These are phyloP conservation scores for Pseudocercospora eumusae DNA, from an alignment of 2,329 filamentous ascomycete genomes.

Conservation along the genomic window DNA sequence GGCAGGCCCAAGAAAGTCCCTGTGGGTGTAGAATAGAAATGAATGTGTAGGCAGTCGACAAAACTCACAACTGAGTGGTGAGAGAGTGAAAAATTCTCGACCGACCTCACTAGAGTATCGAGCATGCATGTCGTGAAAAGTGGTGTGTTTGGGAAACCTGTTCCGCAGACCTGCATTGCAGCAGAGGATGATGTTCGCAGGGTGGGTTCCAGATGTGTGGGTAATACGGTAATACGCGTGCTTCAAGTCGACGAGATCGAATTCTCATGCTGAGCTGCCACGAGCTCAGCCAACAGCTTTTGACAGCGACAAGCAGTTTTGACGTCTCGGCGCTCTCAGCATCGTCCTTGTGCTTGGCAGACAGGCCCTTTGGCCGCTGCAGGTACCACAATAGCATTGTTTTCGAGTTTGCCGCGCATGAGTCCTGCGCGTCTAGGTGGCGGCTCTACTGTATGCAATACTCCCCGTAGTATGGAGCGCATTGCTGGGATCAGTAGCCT, in stretches of 20 bases:
- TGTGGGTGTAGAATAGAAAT: neutral
- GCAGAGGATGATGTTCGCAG: neutral
- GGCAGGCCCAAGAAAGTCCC: neutral
- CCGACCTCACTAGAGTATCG: neutral
- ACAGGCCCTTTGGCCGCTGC: neutral
- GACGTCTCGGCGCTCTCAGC: neutral
- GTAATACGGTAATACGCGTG: neutral
- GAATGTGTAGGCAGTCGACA: neutral
- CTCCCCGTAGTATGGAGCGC: neutral
- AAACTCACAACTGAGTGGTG: neutral
- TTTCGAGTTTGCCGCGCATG: neutral
- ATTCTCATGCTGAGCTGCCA: neutral
- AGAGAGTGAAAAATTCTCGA: neutral
- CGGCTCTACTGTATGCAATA: neutral
- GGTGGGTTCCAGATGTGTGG: neutral
- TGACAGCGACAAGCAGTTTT: neutral
- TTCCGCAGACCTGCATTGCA: slow-evolving; percentile 8
- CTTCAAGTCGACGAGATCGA: neutral
- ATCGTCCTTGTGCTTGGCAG: neutral
- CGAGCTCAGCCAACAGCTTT: neutral
- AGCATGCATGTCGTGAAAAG: neutral
- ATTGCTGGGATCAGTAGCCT: neutral
- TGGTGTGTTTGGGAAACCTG: neutral
- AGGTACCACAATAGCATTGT: neutral
- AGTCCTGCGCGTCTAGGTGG: neutral